Percentiles rank a stretch among this genome's conserved stretches.
These are phyloP conservation scores for Sarocladium strictum DNA, from an alignment of 2,329 filamentous ascomycete species.

Conservation along the genomic window DNA sequence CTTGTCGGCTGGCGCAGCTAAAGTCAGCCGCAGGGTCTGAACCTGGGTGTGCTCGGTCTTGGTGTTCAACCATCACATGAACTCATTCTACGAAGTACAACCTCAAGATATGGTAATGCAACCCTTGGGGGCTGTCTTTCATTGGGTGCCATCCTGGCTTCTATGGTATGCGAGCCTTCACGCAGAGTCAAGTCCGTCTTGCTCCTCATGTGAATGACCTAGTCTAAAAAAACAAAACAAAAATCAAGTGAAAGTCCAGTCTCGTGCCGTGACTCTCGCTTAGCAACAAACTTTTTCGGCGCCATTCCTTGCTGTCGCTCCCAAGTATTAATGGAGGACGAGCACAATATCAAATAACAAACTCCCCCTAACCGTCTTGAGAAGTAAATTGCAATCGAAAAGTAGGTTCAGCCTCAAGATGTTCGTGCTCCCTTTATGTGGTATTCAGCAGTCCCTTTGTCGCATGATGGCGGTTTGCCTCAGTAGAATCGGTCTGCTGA, in stretches of 20 bases:
- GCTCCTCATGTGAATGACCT: conserved; percentile 5
- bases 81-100: background rate
- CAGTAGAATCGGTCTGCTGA: too few species aligned
- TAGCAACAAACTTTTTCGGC: background rate
- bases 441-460: too few species aligned
- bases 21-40: background rate
- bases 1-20: background rate
- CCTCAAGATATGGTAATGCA: background rate
- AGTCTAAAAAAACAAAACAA: background rate
- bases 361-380: background rate
- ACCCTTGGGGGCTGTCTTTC: background rate
- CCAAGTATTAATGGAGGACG: background rate
- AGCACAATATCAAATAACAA: background rate
- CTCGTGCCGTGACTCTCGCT: background rate
- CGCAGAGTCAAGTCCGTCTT: background rate
- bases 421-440: too few species aligned
- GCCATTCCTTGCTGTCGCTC: background rate
- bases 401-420: too few species aligned
- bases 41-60: too few species aligned
- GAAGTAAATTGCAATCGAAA: background rate
- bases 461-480: too few species aligned
- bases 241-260: background rate
- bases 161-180: conserved; percentile 2
- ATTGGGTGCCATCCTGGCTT: conserved; percentile 1
- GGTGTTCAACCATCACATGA: background rate